A percentile compares a stretch with the other conserved stretches of the same genome.
Conservation (phyloP, 768 basidiomycete genomes). For the Tubosaeta sp. region DNA sequence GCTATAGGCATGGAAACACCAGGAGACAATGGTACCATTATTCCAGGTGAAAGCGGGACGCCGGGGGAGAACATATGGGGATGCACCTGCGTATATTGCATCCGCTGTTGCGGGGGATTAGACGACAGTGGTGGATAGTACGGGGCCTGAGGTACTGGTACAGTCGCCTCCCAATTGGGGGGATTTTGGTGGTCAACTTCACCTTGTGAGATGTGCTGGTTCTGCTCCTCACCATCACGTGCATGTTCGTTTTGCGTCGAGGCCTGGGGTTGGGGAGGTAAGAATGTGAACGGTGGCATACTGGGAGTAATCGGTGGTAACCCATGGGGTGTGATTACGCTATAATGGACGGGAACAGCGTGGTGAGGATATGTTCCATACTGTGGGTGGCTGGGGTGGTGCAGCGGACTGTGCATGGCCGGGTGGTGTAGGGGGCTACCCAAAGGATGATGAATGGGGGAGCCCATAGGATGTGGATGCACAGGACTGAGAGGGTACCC, state of each 20-base stretch:
- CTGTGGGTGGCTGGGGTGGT: conserved; percentile 29
- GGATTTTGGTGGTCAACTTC: conserved; percentile 7
- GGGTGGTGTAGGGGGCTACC: conserved; percentile 31
- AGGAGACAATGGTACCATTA: conserved; percentile 24
- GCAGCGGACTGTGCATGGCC: conserved; percentile 27
- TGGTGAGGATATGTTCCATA: conserved; percentile 26
- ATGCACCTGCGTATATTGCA: conserved; percentile 23
- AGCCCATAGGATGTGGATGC: conserved; percentile 25
- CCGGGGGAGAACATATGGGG: conserved; percentile 29
- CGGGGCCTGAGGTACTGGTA: conserved; percentile 5
- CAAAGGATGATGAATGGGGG: conserved; percentile 39
- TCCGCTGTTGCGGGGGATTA: conserved; percentile 14
- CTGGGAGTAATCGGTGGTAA: conserved; percentile 94
- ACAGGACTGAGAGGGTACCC: conserved; percentile 29
- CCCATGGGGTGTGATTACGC: conserved; percentile 65
- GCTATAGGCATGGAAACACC: conserved; percentile 19
- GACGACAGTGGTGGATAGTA: conserved; percentile 14
- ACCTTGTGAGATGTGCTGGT: background rate
- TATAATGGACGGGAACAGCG: conserved; percentile 22
- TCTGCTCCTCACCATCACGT: conserved; percentile 4
- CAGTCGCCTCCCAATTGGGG: conserved; percentile 3
- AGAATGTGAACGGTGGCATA: conserved; percentile 93
- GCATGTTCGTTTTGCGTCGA: conserved; percentile 18
- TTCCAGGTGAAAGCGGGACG: conserved; percentile 30
- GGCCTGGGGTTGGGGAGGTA: conserved; percentile 42